Conservation (phyloP, 148 eudicot genomes). For the Simmondsia chinensis region DNA sequence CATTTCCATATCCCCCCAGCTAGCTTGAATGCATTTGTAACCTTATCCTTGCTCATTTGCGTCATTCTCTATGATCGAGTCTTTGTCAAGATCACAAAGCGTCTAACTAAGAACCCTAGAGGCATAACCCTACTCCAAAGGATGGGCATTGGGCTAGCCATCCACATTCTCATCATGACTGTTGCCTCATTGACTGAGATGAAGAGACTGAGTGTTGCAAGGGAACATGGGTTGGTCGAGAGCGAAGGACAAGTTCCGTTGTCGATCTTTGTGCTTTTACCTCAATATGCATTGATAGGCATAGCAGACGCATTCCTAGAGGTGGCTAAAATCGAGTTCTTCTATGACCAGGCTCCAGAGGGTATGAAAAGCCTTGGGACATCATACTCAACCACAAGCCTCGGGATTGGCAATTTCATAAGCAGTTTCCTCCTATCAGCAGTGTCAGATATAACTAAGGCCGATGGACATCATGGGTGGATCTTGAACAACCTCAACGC, state of each 20-base stretch:
- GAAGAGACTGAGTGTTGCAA: slow-evolving; percentile 43
- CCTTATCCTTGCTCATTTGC: slow-evolving; percentile 51
- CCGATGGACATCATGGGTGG: slow-evolving; percentile 56
- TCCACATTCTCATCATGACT: slow-evolving; percentile 49
- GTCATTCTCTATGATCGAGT: slow-evolving; percentile 52
- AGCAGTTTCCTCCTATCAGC: slow-evolving; percentile 60
- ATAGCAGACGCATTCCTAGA: slow-evolving; percentile 62
- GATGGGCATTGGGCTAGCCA: slow-evolving; percentile 58
- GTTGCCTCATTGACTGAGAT: slow-evolving; percentile 39
- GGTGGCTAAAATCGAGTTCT: slow-evolving; percentile 67
- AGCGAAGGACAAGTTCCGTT: slow-evolving; percentile 46
- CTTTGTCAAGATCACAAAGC: slow-evolving; percentile 33
- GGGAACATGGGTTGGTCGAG: slow-evolving; percentile 30
- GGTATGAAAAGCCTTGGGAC: slow-evolving; percentile 87
- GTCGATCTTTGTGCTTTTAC: slow-evolving; percentile 50
- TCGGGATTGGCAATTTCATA: slow-evolving; percentile 64
- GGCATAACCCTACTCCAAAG: slow-evolving; percentile 66
- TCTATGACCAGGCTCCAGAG: slow-evolving; percentile 85
- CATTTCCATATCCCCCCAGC: slow-evolving; percentile 63
- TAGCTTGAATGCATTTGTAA: slow-evolving; percentile 46
- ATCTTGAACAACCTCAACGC: slow-evolving; percentile 63
- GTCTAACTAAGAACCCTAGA: slow-evolving; percentile 57
- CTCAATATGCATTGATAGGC: slow-evolving; percentile 70
- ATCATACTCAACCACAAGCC: slow-evolving; percentile 44
- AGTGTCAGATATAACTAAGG: slow-evolving; percentile 36